Conservation (phyloP, 805 yeast genomes). For the Yarrowia sp. region DNA sequence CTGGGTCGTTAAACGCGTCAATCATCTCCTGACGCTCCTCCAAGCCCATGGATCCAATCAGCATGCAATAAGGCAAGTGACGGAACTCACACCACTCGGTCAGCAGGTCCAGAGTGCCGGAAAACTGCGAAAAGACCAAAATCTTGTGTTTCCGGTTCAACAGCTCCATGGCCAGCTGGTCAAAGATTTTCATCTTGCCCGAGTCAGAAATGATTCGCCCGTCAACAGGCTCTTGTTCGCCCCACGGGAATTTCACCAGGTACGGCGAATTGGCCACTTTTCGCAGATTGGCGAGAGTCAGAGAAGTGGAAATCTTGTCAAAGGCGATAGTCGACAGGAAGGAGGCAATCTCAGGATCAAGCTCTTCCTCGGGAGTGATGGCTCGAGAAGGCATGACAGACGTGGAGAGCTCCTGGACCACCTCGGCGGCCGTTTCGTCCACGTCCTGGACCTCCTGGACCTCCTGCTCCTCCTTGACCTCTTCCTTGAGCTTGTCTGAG, state of each 20-base stretch:
- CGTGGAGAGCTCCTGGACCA: neutral
- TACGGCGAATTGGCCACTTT: slow-evolving; percentile 63
- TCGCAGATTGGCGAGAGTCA: neutral
- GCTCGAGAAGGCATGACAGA: neutral
- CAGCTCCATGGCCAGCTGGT: slow-evolving; percentile 56
- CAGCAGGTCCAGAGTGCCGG: slow-evolving; percentile 73
- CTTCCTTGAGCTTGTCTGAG: neutral
- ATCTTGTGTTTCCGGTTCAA: slow-evolving; percentile 58
- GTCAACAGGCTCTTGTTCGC: slow-evolving; percentile 44
- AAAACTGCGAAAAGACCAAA: slow-evolving; percentile 82
- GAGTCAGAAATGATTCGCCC: slow-evolving; percentile 52
- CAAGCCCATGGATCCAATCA: slow-evolving; percentile 74
- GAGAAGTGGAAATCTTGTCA: neutral
- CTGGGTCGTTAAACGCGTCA: slow-evolving; percentile 45
- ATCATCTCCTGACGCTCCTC: slow-evolving; percentile 64
- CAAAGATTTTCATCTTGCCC: slow-evolving; percentile 67
- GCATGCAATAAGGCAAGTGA: slow-evolving; percentile 49
- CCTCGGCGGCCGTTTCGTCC: neutral
- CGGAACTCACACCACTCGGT: slow-evolving; percentile 66
- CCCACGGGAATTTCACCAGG: slow-evolving; percentile 75
- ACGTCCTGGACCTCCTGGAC: neutral
- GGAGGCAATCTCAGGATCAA: neutral
- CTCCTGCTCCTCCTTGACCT: neutral
- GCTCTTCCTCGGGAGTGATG: neutral
- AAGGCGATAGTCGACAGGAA: neutral